Percentiles rank a stretch among this genome's conserved stretches.
These are phyloP conservation scores for Hydnomerulius pinastri DNA, from an alignment of 768 basidiomycete genomes.

Conservation along the genomic window DNA sequence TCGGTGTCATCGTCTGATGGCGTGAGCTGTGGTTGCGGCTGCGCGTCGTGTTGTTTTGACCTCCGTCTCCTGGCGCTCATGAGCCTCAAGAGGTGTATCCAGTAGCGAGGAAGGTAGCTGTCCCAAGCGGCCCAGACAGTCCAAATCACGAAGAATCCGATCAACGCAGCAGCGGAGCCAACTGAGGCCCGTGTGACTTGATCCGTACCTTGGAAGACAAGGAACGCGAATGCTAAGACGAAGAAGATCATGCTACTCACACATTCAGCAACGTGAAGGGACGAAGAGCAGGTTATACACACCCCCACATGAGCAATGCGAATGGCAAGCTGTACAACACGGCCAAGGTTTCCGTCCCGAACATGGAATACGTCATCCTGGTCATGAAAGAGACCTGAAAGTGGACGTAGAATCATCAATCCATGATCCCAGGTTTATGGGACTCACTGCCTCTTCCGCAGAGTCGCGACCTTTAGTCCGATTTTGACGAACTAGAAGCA, in stretches of 20 bases:
- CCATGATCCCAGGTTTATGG: background rate
- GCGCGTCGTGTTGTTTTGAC: background rate
- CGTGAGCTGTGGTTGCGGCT: background rate
- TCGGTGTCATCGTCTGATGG: background rate
- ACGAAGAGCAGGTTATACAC: background rate
- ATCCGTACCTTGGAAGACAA: constrained; percentile 3
- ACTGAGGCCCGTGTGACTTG: background rate
- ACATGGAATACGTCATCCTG: constrained; percentile 11
- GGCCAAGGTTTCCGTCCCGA: constrained; percentile 29
- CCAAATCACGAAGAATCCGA: constrained; percentile 1
- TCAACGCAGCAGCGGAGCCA: background rate
- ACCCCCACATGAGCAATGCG: constrained; percentile 34
- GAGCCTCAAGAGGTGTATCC: background rate
- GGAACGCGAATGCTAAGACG: constrained; percentile 7
- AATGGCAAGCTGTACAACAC: constrained; percentile 35
- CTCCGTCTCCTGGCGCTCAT: background rate
- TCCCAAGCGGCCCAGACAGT: constrained; percentile 6
- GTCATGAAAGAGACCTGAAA: constrained; percentile 29
- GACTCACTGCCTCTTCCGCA: constrained; percentile 32
- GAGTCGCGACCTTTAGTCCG: constrained; percentile 24
- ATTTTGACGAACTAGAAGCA: constrained; percentile 39
- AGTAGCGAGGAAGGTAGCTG: background rate
- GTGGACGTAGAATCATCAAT: background rate
- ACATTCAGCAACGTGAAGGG: no score
- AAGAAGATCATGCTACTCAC: constrained; percentile 11